Base-by-base conservation (phyloP, 2,329 filamentous ascomycete genomes). In the Stagonosporopsis cucurbitacearum region DNA sequence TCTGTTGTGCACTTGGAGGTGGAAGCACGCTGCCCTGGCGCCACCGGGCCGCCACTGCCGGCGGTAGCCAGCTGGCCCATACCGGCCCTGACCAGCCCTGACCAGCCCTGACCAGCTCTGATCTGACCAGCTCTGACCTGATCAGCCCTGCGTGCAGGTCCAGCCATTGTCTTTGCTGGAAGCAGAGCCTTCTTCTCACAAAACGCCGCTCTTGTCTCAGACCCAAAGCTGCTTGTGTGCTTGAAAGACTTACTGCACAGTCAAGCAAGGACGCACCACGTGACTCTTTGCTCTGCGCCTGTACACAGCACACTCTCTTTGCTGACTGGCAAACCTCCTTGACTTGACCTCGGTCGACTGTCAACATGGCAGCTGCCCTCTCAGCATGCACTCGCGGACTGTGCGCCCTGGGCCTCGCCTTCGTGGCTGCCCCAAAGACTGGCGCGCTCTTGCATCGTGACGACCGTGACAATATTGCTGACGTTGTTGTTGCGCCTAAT, bases 1-100 rank as follows among this genome's bases (percentile, higher is more conserved):
- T 39, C 47, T 51, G 53, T 56, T n/a, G 53, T 51, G 47, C 37
- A 42, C 37, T 20, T 51, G 36, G 36, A 30, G 42, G 51, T 46
- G 42, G 42, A 23, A 11, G 41, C n/a, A n/a, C n/a, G n/a, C n/a
- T n/a, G n/a, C 41, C 25, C 41, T 32, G 41, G 26, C 41, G 23
- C 26, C 41, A 39, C 25, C 41, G 33, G 49, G 25, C 36, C 35
- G 46, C 28, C 28, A 32, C 52, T 28, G n/a, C n/a, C n/a, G n/a
- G n/a, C n/a, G n/a, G n/a, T n/a, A n/a, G n/a, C n/a, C n/a, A n/a
- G n/a, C n/a, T n/a, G n/a, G n/a, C n/a, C n/a, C n/a, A n/a, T n/a
- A n/a, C n/a, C n/a, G n/a, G n/a, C n/a, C n/a, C n/a, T n/a, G 13
- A 40, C 46, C 40, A 46, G 41, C 41, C 35, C 40, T n/a, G 6